Evolutionary conservation across 2,329 filamentous ascomycete species (phyloP), one percentile per base, ranked within the genome.

Genomic region (Ploettnerulaceae sp.): DNA sequence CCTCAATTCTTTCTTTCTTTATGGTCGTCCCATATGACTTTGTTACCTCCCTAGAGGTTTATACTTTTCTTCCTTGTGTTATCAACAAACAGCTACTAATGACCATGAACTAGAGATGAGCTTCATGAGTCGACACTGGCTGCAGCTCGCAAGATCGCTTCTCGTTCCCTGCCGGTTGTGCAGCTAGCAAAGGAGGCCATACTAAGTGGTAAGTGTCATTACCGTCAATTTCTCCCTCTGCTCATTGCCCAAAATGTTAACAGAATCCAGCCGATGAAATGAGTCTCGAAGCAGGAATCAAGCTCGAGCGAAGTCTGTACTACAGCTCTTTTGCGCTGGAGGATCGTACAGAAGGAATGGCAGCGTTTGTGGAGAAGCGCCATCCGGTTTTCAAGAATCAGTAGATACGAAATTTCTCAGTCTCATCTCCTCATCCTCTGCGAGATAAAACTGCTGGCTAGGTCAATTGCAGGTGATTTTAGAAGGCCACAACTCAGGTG

Each of bases 311-410:
- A 39, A 57, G 58, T 40, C 51, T 68, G 22, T 68, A 68, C 48
- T 66, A 66, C 45, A 57, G 60, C 38, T 63, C 66, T 25, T 67
- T 68, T 33, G 45, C 48, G 5, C 42, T 58, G 9, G 35, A 55
- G 20, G 79, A 83, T 57, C 78, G 80, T 50, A 72, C 71, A 22
- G 79, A 82, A 56, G 79, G 78, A 3, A 76, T 82, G 4, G 58
- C 69, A 49, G 72, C 74, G 0, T 82, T 83, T 60, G 64, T 82
- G 56, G 69, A 81, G 65, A 82, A 82, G 65, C 66, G 79, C 36
- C 71, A 69, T 34, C 73, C 76, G 1, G 69, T 73, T 9, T 82
- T 82, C 57, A 69, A 63, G 20, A 76, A 57, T 31, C 41, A 41
- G 34, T 54, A 44, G 22, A 25, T 18, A 15, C 12, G 6, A 15